Percentiles rank a stretch among this genome's conserved stretches.
These are phyloP conservation scores for Thoreauomyces humboldtii DNA, from an alignment of 192 early-diverging fungal genomes.

Conservation along the genomic window DNA sequence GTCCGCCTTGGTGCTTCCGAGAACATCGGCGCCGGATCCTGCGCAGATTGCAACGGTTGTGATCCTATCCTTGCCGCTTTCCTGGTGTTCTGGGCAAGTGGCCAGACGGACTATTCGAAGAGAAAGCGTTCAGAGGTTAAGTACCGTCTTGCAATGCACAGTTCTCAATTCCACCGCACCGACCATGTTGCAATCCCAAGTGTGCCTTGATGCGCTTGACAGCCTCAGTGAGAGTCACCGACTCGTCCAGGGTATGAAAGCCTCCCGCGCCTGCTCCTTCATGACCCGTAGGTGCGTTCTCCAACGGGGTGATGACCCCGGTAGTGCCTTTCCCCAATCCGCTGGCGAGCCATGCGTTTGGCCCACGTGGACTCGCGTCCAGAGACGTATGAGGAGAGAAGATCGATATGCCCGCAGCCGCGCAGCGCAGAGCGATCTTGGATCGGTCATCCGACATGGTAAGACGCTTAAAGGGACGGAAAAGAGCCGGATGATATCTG, in stretches of 20 bases:
- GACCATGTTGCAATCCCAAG: conserved; percentile 62
- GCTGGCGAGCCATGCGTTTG: conserved; percentile 90
- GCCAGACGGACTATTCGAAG: conserved; percentile 64
- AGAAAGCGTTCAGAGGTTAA: conserved; percentile 6
- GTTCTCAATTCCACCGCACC: too few species aligned
- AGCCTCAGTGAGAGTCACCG: conserved; percentile 49
- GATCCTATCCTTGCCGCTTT: conserved; percentile 53
- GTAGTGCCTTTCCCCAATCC: conserved; percentile 47
- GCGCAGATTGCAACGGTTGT: conserved; percentile 86
- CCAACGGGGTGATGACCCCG: conserved; percentile 36
- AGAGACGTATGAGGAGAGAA: conserved; percentile 89
- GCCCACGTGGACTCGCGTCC: conserved; percentile 75
- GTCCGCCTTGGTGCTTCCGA: conserved; percentile 62
- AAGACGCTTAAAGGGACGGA: conserved; percentile 76
- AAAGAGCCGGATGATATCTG: conserved; percentile 91
- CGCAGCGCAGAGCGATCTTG: conserved; percentile 73
- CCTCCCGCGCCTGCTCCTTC: conserved; percentile 61
- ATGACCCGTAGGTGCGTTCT: conserved; percentile 58
- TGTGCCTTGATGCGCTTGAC: conserved; percentile 62
- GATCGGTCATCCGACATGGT: conserved; percentile 74
- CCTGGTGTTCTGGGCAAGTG: conserved; percentile 51
- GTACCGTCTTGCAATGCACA: too few species aligned
- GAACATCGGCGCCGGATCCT: conserved; percentile 75
- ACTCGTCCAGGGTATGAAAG: conserved; percentile 55
- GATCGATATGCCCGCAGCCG: conserved; percentile 77